Evolutionary conservation across 345 rosid genomes (phyloP).

Genomic region (Rhodamnia argentea): DNA sequence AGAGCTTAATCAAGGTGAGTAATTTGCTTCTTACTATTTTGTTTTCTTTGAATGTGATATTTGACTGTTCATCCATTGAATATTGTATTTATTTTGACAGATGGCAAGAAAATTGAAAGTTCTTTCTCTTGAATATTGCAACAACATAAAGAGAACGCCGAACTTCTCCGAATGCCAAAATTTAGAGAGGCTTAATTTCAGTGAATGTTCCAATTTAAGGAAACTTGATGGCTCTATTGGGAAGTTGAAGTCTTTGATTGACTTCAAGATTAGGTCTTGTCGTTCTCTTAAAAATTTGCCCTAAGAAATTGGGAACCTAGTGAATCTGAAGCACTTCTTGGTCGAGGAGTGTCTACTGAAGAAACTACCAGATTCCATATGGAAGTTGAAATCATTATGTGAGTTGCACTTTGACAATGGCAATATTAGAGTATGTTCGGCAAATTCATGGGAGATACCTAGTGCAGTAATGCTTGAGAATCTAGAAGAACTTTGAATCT

Average conservation of each 20-base stretch:
- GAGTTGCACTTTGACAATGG: not conserved
- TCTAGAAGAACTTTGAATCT: rapidly evolving
- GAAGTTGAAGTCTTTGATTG: not conserved
- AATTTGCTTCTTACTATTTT: not conserved
- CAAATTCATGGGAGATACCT: not conserved
- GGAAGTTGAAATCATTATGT: not conserved
- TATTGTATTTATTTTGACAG: not conserved
- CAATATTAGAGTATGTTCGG: no score
- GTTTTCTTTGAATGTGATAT: not conserved
- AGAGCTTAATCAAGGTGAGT: not conserved
- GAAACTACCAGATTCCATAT: not conserved
- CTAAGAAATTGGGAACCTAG: not conserved
- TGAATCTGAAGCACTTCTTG: not conserved
- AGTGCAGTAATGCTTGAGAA: not conserved
- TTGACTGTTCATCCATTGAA: not conserved
- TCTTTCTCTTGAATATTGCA: not conserved
- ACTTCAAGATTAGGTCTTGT: rapidly evolving
- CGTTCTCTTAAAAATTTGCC: rapidly evolving
- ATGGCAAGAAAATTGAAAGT: not conserved
- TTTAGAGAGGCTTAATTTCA: not conserved
- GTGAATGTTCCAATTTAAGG: rapidly evolving
- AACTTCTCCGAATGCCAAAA: not conserved
- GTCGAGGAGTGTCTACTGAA: not conserved
- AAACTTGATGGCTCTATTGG: not conserved
- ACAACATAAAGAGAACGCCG: not conserved